Base-by-base conservation (phyloP, 257 asterid species). In the Pogostemon cablin region DNA sequence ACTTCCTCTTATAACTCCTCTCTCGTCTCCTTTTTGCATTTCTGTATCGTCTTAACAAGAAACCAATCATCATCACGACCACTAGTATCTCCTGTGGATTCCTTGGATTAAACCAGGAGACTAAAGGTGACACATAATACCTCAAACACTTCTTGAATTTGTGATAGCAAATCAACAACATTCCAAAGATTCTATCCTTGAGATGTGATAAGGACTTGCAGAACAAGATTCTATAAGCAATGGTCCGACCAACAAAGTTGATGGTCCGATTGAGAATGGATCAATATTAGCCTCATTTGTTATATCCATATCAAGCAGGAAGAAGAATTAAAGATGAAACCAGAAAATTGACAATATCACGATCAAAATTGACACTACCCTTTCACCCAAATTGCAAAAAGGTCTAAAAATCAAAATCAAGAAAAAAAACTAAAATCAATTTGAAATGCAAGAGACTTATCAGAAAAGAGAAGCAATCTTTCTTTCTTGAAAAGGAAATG, bases 211-310 rank as follows among this genome's bases (percentile, higher is more conserved):
- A 40, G 15, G 97, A 93, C 50, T 89, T 93, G 83, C 96, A 93
- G 78, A 89, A 85, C 41, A 93, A 75, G 73, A 93, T 83, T 70
- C 95, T 70, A 54, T 86, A 89, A 41, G 96, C 97, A 55, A 91
- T 62, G 0, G 95, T 81, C 9, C 99, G 87, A 40, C 96, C 99
- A 58, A 91, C 6, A 1, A 89, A 37, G 90, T 75, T 6, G 96
- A 82, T 4, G 99, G 99, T 2, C 98, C 99, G 46, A 93, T 93
- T 2, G 86, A 81, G 75, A 91, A 93, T 9, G 84, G 76, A 76
- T 91, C 96, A 58, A 93, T 89, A 49, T 82, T 83, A 15, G 99
- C 97, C 79, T 93, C 99, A 41, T 85, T 91, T 41, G 89, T 91
- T 53, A 89, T 87, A 77, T 91, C 98, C 98, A 90, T 90, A 44